Base-by-base conservation (phyloP, 331 rosid species). In the Ulmus americana region DNA sequence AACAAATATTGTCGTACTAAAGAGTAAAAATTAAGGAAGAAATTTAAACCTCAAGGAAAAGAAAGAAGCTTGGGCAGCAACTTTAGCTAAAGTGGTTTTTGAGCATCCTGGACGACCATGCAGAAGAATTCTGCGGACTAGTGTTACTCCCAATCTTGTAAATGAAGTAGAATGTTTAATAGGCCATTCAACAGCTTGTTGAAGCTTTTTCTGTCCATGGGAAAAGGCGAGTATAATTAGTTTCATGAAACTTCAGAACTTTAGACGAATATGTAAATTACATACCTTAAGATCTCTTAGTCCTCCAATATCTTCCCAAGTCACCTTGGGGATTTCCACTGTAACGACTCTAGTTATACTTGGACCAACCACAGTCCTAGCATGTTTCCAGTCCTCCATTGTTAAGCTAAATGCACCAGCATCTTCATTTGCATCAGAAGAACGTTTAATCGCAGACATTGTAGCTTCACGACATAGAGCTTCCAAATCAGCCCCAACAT, bases 51-150 rank as follows among this genome's bases (percentile, higher is more conserved):
- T 89, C 81, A 92, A 85, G 66, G 97, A 87, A 77, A 89, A 89
- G 80, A 92, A 87, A 6, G 95, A 86, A 61, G 95, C 95, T 72
- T 87, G 90, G 65, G 98, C 86, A 50, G 95, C 97, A 63, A 95
- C 98, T 85, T 92, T 92, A 68, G 95, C 97, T 65, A 92, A 95
- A 38, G 98, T 92, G 51, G 95, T 89, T 83, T 92, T 92, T 52
- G 95, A 89, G 75, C 98, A 92, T 74, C 98, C 97, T 7, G 98
- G 98, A 65, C 97, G 98, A 61, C 97, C 96, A 50, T 92, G 95
- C 66, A 92, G 83, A 81, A 92, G 98, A 85, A 92, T 72, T 69
- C 98, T 97, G 10, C 91, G 87, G 1, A 81, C 71, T 54, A 97
- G 95, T 40, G 98, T 80, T 79, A 87, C 79, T 75, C 95, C 95